A percentile compares a stretch with the other conserved stretches of the same genome.
Evolutionary conservation across 1,139 yeast species (phyloP).

Genomic region (Suhomyces taliae): DNA sequence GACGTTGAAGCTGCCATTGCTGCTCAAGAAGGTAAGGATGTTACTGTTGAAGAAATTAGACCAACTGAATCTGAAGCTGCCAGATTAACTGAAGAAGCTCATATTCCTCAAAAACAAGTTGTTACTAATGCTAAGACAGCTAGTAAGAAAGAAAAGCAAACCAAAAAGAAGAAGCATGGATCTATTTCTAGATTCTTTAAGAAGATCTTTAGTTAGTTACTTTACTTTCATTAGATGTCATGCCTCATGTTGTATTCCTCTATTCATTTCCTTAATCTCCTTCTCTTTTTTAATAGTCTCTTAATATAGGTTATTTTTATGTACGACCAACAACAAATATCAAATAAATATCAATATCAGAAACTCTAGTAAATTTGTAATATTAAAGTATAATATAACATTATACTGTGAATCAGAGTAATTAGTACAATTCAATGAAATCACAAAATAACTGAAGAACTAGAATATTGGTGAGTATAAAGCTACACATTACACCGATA

Average conservation of each 20-base stretch:
- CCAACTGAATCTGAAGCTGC: conserved; percentile 42
- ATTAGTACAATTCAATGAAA: too few relatives aligned
- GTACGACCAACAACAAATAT: background rate
- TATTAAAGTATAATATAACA: too few relatives aligned
- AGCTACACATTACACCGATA: too few relatives aligned
- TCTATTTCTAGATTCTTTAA: conserved; percentile 45
- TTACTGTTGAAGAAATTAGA: conserved; percentile 44
- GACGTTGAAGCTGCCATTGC: conserved; percentile 33
- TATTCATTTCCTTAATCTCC: conserved; percentile 8
- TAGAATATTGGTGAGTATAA: too few relatives aligned
- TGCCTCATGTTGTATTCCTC: conserved; percentile 8
- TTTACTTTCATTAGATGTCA: conserved; percentile 3
- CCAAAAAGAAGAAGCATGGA: conserved; percentile 41
- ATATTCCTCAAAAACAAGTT: conserved; percentile 7
- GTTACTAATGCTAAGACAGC: background rate
- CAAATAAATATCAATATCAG: too few relatives aligned
- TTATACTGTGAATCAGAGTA: too few relatives aligned
- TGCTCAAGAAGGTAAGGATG: conserved; percentile 40
- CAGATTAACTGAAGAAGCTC: conserved; percentile 36
- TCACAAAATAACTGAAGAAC: too few relatives aligned
- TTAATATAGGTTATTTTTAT: conserved; percentile 6
- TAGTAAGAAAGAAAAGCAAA: conserved; percentile 27
- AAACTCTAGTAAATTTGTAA: too few relatives aligned
- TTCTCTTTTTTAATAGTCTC: conserved; percentile 7
- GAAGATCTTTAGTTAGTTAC: conserved; percentile 35